Base-by-base conservation (phyloP, 345 rosid species). In the Capsella bursapastoris region DNA sequence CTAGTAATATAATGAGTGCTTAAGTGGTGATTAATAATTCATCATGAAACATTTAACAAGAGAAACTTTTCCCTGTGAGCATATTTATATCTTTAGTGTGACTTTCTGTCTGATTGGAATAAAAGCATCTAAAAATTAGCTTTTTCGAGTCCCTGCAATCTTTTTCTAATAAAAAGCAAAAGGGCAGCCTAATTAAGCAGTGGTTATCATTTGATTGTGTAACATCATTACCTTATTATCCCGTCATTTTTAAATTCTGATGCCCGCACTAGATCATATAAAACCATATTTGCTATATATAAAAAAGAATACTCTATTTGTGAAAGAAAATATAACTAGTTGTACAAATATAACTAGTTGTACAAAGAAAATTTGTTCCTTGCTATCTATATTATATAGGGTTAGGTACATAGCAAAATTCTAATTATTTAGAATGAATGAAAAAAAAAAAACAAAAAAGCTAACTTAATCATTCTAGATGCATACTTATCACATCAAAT, bases 211-310 rank as follows among this genome's bases (percentile, higher is more conserved):
- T 47, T 74, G 72, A 74, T 74, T 74, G 34, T 28, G 31, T 25
- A 74, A 15, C 72, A 74, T 74, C 66, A 74, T 73, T 73, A 55
- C 77, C 71, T 57, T 37, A 66, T 74, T 73, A 73, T 73, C 71
- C 16, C 49, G 9, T 38, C 49, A 22, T 66, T 65, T 34, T n/a
- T 22, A 31, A 34, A 34, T 56, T 28, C 0, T 35, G 45, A 35
- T 64, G 71, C 63, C 64, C 31, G 70, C 77, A 73, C 65, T 64
- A 34, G 0, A 34, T 4, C 62, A 41, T 8, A 64, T 43, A 5
- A 64, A 72, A 72, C 37, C 25, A 22, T 32, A 60, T 37, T 27
- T 59, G 12, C 29, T 56, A 22, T 22, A 22, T 22, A 22, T 22
- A 22, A 15, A 2, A 47, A 22, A 7, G 16, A 40, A 52, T 12